Evolutionary conservation across 345 rosid genomes (phyloP), one percentile per base, ranked within the genome.

Genomic region (Salix koriyanagi): DNA sequence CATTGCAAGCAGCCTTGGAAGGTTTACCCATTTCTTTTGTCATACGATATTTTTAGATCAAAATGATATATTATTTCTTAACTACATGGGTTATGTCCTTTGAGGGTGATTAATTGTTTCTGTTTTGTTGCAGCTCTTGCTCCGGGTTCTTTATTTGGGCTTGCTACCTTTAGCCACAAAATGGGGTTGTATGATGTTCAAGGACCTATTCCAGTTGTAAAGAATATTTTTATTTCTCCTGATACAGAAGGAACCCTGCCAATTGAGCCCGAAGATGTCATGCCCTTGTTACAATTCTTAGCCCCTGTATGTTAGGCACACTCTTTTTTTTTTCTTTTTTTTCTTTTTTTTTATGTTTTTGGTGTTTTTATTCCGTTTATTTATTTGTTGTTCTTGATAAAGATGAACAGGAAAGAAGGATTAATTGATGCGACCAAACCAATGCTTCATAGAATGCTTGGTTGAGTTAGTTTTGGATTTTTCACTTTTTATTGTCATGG

Each of bases 171-270:
- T 78, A 89, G 98, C 84, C 98, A 92, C 88, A 96, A 92, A 84
- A 80, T 96, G 30, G 98, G 99, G 26, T 77, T 96, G 67, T 96
- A 92, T 84, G 97, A 96, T 87, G 95, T 96, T 83, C 99, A 96
- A 86, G 97, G 99, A 52, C 97, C 97, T 82, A 80, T 96, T 79
- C 91, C 95, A 58, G 88, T 96, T 70, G 90, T 92, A 69, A 96
- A 94, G 84, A 96, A 93, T 80, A 90, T 91, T 46, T 93, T 93
- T 82, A 87, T 96, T 78, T 93, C 91, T 67, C 86, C 90, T 10
- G 98, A 92, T 83, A 64, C 81, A 2, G 97, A 93, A 74, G 90
- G 88, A 73, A 82, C 88, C 67, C 83, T 92, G 46, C 80, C 90
- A 30, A 48, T 92, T 71, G 97, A 90, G 72, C 98, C 93, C 66